Evolutionary conservation across 1,284 basidiomycete genomes (phyloP).

Genomic region (Athelia psychrophila): DNA sequence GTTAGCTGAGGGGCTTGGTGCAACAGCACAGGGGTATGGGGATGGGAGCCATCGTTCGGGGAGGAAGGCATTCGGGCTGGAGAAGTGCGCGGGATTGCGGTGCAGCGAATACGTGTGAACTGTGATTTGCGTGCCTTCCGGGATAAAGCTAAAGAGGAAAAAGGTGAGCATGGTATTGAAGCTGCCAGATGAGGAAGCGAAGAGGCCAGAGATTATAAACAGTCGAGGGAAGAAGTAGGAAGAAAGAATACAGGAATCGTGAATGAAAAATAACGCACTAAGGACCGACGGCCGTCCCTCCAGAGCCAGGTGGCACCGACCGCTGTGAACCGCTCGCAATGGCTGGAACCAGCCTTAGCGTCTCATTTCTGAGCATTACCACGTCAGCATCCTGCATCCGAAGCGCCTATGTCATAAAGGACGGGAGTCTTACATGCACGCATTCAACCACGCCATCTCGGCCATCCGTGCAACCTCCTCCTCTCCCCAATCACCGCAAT

Average conservation of each 20-base stretch:
- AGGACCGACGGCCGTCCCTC: slow-evolving; percentile 14
- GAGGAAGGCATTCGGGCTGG: slow-evolving; percentile 17
- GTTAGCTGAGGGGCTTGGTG: too few relatives aligned
- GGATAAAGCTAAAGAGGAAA: slow-evolving; percentile 19
- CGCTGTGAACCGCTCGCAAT: slow-evolving; percentile 20
- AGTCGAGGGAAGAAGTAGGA: background rate
- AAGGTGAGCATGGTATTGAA: too few relatives aligned
- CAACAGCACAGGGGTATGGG: too few relatives aligned
- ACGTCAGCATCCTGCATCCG: background rate
- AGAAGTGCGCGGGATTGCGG: slow-evolving; percentile 19
- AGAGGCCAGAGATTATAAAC: background rate
- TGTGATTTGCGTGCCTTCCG: slow-evolving; percentile 20
- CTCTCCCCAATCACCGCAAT: background rate
- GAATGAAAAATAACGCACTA: slow-evolving; percentile 12
- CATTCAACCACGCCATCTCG: slow-evolving; percentile 26
- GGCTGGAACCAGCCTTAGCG: slow-evolving; percentile 22
- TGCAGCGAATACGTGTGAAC: slow-evolving; percentile 20
- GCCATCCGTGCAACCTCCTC: slow-evolving; percentile 13
- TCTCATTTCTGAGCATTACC: slow-evolving; percentile 33
- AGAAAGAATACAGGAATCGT: too few relatives aligned
- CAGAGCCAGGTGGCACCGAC: slow-evolving; percentile 10
- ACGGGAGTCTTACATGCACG: slow-evolving; percentile 22
- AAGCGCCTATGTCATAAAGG: background rate
- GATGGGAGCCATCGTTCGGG: slow-evolving; percentile 23
- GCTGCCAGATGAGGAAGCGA: too few relatives aligned